Evolutionary conservation across 768 basidiomycete genomes (phyloP).

Genomic region (Pholiota conissans): DNA sequence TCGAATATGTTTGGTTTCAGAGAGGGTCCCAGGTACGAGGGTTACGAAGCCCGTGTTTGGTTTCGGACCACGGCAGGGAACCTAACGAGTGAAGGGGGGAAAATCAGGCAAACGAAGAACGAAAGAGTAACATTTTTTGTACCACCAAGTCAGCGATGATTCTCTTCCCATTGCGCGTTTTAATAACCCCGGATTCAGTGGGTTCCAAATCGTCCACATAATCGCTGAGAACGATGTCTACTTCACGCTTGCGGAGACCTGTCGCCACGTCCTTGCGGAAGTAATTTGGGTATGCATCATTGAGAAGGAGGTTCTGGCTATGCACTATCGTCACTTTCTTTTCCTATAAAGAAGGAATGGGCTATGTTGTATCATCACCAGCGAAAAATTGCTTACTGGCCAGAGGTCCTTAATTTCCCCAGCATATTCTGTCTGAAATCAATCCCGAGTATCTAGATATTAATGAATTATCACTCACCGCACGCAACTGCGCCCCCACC

Average conservation of each 20-base stretch:
- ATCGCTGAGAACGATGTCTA: conserved; percentile 56
- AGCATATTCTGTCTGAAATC: conserved; percentile 31
- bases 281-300: conserved; percentile 51
- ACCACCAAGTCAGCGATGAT: conserved; percentile 63
- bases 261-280: conserved; percentile 50
- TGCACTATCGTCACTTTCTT: conserved; percentile 68
- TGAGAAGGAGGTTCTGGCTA: conserved; percentile 50
- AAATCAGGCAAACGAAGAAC: not conserved
- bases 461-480: conserved; percentile 27
- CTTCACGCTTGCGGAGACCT: conserved; percentile 39
- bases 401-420: conserved; percentile 43
- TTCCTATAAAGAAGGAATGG: conserved; percentile 21
- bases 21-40: conserved; percentile 39
- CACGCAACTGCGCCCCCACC: conserved; percentile 60
- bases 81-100: conserved; percentile 23
- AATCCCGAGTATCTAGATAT: conserved; percentile 12
- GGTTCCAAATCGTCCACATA: conserved; percentile 43
- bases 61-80: conserved; percentile 41
- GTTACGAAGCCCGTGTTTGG: conserved; percentile 55
- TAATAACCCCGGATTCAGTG: conserved; percentile 38
- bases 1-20: conserved; percentile 42
- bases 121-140: conserved; percentile 19
- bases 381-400: conserved; percentile 28
- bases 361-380: too few relatives aligned
- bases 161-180: conserved; percentile 49